Evolutionary conservation across 2,329 filamentous ascomycete species (phyloP), one percentile per base, ranked within the genome.

Genomic region (Hymenoscyphus repandus): DNA sequence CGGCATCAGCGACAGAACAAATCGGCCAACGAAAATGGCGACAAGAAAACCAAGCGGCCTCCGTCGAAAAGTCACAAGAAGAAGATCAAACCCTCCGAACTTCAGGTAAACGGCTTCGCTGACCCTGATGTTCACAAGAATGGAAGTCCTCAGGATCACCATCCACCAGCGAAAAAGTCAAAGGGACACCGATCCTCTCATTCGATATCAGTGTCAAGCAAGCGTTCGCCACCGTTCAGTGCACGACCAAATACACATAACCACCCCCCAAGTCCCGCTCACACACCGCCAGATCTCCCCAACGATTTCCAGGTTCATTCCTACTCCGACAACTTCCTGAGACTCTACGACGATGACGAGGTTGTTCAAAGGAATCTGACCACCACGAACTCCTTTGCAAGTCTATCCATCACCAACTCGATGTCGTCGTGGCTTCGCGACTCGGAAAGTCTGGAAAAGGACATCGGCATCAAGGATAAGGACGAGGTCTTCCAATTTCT

Each of bases 21-120:
- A 51, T 69, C 69, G 43, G 72, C 58, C 37, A 72, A 60, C 61
- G 70, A 65, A 58, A 70, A 70, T 13, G 72, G 76, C 61, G 83
- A 90, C 67, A 83, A 86, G 70, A 88, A 88, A 71, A 61, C 80
- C 51, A 88, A 91, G 69, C 81, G 90, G 54, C 81, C 85, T 7
- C 78, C 85, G 6, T 75, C 87, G 11, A 96, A 96, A 68, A 86
- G 79, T 66, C 86, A 90, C 65, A 96, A 91, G 74, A 96, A 95
- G 75, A 95, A 91, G 70, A 69, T 79, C 34, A 95, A 90, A 66
- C 88, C 90, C 9, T 71, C 70, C 27, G 82, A 83, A 39, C 68
- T 84, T 31, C 79, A 82, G 62, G 71, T 82, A 45, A 91, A 90
- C 64, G 86, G 86, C 45, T 82, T 80, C 45, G 74, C 78, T 50